These are phyloP conservation scores for Taphrina wiesneri DNA, from an alignment of 1,139 yeast species.

Conservation along the genomic window DNA sequence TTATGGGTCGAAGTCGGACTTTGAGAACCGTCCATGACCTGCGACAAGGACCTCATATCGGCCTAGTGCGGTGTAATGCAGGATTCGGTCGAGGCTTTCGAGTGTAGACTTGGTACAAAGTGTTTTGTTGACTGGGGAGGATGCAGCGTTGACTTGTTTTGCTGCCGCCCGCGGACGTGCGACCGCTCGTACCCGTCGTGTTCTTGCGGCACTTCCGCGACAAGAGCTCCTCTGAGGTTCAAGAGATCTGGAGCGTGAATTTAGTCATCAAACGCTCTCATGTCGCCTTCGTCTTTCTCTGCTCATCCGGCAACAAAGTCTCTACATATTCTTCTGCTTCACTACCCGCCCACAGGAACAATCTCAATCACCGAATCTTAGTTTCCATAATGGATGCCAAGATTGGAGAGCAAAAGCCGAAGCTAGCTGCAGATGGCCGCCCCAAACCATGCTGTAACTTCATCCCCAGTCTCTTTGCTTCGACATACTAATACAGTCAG, in stretches of 20 bases:
- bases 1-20: conserved; percentile 19
- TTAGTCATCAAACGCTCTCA: neutral
- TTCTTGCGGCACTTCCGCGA: neutral
- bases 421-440: conserved; percentile 32
- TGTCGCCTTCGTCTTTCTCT: conserved; percentile 1
- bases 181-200: neutral
- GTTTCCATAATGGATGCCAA: conserved; percentile 16
- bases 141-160: conserved; percentile 3
- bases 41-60: conserved; percentile 12
- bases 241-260: neutral
- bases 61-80: neutral
- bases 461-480: no score
- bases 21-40: conserved; percentile 21
- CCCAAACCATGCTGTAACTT: conserved; percentile 28
- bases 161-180: neutral
- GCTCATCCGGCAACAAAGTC: neutral
- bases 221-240: neutral
- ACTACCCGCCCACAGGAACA: neutral
- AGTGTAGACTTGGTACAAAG: neutral
- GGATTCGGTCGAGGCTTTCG: neutral
- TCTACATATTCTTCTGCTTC: neutral
- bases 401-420: conserved; percentile 29
- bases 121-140: conserved; percentile 11
- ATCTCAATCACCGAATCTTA: no score
- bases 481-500: neutral